Evolutionary conservation across 192 early-diverging fungal genomes (phyloP), one percentile per base, ranked within the genome.

Genomic region (Rhizophagus sp.): DNA sequence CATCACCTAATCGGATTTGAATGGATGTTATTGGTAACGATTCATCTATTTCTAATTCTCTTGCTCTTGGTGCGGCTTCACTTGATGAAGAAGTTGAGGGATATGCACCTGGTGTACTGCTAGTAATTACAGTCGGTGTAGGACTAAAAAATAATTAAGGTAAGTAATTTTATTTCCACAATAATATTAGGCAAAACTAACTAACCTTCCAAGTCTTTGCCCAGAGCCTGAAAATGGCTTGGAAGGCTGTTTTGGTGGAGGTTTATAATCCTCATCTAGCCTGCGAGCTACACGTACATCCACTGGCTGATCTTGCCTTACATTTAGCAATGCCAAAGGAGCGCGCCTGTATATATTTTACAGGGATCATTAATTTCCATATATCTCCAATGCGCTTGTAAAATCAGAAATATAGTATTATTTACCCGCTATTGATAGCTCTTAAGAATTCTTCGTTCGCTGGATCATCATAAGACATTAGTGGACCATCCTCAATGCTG

Each of bases 1-100:
- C 97, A 80, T 98, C 96, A 7, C 89, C 94, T 69, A 99, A 83
- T 49, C 98, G 90, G 73, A 99, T 90, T 84, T 98, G 97, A n/a
- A 99, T 88, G 39, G 92, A 89, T 7, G 97, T 97, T 9, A 88
- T 87, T 15, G 96, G 98, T 79, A 91, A 90, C 15, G 79, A 84
- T 22, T 89, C 82, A 79, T 99, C 96, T 41, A 98, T 88, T 7
- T 82, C 78, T 61, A 95, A 85, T 62, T 71, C 87, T 33, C 63
- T 71, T 27, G 12, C 82, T 36, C 70, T 67, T 52, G 64, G 27
- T 78, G 36, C 44, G 13, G 82, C 1, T 36, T n/a, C 68, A 33
- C 27, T 41, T 17, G 84, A 66, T 17, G 73, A 68, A 41, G 50
- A n/a, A 62, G 63, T 79, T 30, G 85, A 61, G 47, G 77, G 44